A percentile compares a stretch with the other conserved stretches of the same genome.
These are phyloP conservation scores for Rhinocladiella mackenziei DNA, from an alignment of 2,329 filamentous ascomycete genomes.

Conservation along the genomic window DNA sequence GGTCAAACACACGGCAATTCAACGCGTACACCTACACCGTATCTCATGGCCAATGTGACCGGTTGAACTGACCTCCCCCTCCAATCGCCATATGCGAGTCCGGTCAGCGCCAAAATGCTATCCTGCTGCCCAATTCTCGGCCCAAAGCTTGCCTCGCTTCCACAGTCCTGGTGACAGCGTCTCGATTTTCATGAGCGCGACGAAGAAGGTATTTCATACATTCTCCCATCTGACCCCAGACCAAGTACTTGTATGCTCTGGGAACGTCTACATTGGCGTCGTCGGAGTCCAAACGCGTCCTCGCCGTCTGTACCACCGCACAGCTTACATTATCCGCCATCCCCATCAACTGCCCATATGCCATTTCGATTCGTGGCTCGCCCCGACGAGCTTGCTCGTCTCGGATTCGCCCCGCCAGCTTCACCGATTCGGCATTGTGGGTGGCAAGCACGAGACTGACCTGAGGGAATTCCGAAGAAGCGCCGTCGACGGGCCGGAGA, in stretches of 20 bases:
- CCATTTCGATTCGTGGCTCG: slow-evolving; percentile 46
- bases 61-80: background rate
- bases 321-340: slow-evolving; percentile 61
- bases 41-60: background rate
- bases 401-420: slow-evolving; percentile 49
- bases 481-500: slow-evolving; percentile 46
- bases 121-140: slow-evolving; percentile 44
- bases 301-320: slow-evolving; percentile 46
- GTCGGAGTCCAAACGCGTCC: slow-evolving; percentile 38
- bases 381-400: slow-evolving; percentile 41
- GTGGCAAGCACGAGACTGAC: slow-evolving; percentile 70
- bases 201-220: slow-evolving; percentile 72
- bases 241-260: slow-evolving; percentile 53
- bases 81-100: slow-evolving; percentile 11
- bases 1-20: slow-evolving; percentile 2
- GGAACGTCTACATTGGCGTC: slow-evolving; percentile 38
- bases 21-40: slow-evolving; percentile 7
- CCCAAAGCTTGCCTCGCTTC: slow-evolving; percentile 52
- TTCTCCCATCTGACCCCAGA: slow-evolving; percentile 60
- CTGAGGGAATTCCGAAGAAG: slow-evolving; percentile 49
- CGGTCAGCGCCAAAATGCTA: slow-evolving; percentile 23
- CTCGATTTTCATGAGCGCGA: slow-evolving; percentile 58
- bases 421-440: slow-evolving; percentile 73
- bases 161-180: slow-evolving; percentile 54
- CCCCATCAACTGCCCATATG: slow-evolving; percentile 56